Percentiles rank a stretch among this genome's conserved stretches.
Conservation (phyloP, 2,329 filamentous ascomycete genomes). For the Xylariomycetidae sp. region DNA sequence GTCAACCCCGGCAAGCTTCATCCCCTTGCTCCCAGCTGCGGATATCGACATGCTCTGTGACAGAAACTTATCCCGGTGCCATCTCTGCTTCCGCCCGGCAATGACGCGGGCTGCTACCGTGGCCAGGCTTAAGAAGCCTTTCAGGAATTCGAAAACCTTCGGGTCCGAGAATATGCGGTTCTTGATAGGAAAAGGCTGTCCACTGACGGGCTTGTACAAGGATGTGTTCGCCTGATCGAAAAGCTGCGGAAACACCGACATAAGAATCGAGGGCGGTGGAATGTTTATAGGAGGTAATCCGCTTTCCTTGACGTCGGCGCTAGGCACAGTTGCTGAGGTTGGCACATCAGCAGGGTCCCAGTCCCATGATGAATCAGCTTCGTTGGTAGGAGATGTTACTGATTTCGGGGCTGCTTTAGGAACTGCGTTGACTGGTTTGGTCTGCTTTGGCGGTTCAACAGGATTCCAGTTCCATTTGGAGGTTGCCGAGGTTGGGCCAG, state of each 20-base stretch:
- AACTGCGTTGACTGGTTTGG: conserved; percentile 1
- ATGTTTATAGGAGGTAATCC: conserved; percentile 72
- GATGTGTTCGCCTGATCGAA: conserved; percentile 59
- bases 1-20: conserved; percentile 87
- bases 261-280: conserved; percentile 77
- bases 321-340: conserved; percentile 13
- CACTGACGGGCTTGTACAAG: conserved; percentile 60
- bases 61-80: conserved; percentile 83
- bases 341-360: conserved; percentile 40
- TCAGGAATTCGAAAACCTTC: conserved; percentile 56
- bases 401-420: conserved; percentile 1
- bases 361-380: conserved; percentile 34
- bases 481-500: conserved; percentile 12
- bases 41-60: conserved; percentile 87
- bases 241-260: conserved; percentile 68
- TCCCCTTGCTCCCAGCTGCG: conserved; percentile 67
- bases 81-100: conserved; percentile 76
- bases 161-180: conserved; percentile 59
- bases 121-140: conserved; percentile 56
- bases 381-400: neutral
- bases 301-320: conserved; percentile 18
- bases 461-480: conserved; percentile 25
- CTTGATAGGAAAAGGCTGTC: conserved; percentile 51
- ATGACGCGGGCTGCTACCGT: conserved; percentile 73
- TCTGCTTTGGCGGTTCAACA: conserved; percentile 10